A percentile compares a stretch with the other conserved stretches of the same genome.
These are phyloP conservation scores for Phascolomyces articulosus DNA, from an alignment of 371 early-diverging fungal species.

Conservation along the genomic window DNA sequence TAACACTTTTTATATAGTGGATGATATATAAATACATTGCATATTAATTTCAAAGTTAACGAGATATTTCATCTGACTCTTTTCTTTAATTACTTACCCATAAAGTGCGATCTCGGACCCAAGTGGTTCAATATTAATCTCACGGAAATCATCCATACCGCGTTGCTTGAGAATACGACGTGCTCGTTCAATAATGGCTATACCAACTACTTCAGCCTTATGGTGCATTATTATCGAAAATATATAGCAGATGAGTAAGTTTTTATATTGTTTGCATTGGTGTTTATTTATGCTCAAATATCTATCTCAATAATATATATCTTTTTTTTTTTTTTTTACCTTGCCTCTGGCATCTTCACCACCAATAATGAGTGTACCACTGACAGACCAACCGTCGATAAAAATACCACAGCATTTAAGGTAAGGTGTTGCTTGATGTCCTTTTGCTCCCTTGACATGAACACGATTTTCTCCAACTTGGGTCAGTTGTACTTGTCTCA, in stretches of 20 bases:
- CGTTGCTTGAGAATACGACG: slow-evolving; percentile 48
- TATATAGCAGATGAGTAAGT: too few relatives aligned
- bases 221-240: not conserved
- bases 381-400: slow-evolving; percentile 68
- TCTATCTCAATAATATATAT: too few relatives aligned
- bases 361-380: slow-evolving; percentile 68
- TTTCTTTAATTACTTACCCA: slow-evolving; percentile 47
- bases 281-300: too few relatives aligned
- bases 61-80: not conserved
- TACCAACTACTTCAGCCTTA: slow-evolving; percentile 61
- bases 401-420: slow-evolving; percentile 74
- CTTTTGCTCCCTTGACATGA: slow-evolving; percentile 67
- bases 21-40: not conserved
- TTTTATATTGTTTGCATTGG: too few relatives aligned
- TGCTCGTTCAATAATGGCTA: slow-evolving; percentile 63
- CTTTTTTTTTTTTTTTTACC: not conserved
- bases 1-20: slow-evolving; percentile 19
- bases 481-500: slow-evolving; percentile 59
- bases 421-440: slow-evolving; percentile 63
- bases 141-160: slow-evolving; percentile 56
- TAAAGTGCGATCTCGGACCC: slow-evolving; percentile 67
- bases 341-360: slow-evolving; percentile 59
- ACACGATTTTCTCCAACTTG: slow-evolving; percentile 66
- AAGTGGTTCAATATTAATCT: slow-evolving; percentile 61
- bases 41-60: too few relatives aligned